Evolutionary conservation across 179 eudicot genomes (phyloP), one percentile per base, ranked within the genome.

Genomic region (Heliamphora pulchella): DNA sequence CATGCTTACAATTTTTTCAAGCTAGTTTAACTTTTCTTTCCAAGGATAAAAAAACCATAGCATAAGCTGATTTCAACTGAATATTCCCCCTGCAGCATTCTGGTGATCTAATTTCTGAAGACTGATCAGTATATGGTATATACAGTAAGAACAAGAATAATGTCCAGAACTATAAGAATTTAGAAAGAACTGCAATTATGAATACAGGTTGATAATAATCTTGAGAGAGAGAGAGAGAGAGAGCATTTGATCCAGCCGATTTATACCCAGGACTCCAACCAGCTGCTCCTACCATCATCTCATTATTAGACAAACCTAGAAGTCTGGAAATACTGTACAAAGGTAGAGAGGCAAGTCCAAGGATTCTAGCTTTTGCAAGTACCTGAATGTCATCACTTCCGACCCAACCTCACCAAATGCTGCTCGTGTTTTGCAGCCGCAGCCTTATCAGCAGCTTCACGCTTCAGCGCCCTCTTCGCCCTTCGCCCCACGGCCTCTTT

Each of bases 391-490:
- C 43, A 70, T 83, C 80, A 87, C 81, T 88, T 81, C 85, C 91
- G 85, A 64, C 94, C 94, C 82, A 92, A 77, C 89, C 92, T 92
- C 80, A 82, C 87, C 87, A 93, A 82, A 78, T 86, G 96, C 82
- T 91, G 85, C 86, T 92, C 89, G 79, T 94, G 97, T 83, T 94
- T 94, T 2, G 87, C 98, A 39, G 97, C 94, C 11, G 97, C 97
- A 1, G 97, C 98, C 86, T 89, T 89, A 48, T 94, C 92, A 74
- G 97, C 98, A 68, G 97, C 98, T 88, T 94, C 99, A 8, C 98
- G 94, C 87, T 94, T 96, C 74, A 89, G 84, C 2, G 98, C 92
- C 88, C 98, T 80, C 85, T 96, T 96, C 2, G 99, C 99, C 77
- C 98, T 89, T 13, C 97, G 87, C 43, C 98, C 99, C 22, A 89